Base-by-base conservation (phyloP, 345 rosid genomes). In the Gossypium longicalyx region DNA sequence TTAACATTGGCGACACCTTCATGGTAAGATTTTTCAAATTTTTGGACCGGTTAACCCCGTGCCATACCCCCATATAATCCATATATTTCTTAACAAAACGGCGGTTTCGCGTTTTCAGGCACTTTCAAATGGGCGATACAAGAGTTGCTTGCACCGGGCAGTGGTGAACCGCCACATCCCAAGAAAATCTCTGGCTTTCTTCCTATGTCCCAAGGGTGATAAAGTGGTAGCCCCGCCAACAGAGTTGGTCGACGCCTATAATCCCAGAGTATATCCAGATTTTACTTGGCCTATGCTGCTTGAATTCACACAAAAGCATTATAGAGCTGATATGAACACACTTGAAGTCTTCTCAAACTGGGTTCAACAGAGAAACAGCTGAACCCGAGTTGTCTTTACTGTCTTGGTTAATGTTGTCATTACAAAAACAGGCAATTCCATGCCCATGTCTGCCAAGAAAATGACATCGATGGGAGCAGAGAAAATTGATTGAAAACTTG, bases 1-100 rank as follows among this genome's bases (percentile, higher is more conserved):
- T 95, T 73, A 93, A 95, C 86, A 85, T 91, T 51, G 99, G 99
- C 53, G 99, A 96, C 87, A 96, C 99, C 67, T 96, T 96, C 91
- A 89, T 91, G 99, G 99, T 96, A 85, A 81, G 49, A 27, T 34
- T 34, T 34, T 34, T 34, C 38, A 34, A 4, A 34, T 5, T 34
- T 34, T 34, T 34, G 41, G 41, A 34, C 41, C 7, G 7, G 41
- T 34, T 34, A 34, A 34, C 41, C 41, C 41, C 7, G 41, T 34
- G 5, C 41, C 41, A 34, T 34, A 34, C 7, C 7, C 41, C 41
- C 41, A 5, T 4, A 34, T 34, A 34, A 34, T 34, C 41, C 41
- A 34, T 5, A 34, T 34, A 34, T 5, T 34, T 34, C 41, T 34
- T 34, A 6, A 34, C 7, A 34, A 34, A 69, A 2, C 11, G 57